Evolutionary conservation across 73 alveolate species (phyloP).

Genomic region (Stentor roeselii): DNA sequence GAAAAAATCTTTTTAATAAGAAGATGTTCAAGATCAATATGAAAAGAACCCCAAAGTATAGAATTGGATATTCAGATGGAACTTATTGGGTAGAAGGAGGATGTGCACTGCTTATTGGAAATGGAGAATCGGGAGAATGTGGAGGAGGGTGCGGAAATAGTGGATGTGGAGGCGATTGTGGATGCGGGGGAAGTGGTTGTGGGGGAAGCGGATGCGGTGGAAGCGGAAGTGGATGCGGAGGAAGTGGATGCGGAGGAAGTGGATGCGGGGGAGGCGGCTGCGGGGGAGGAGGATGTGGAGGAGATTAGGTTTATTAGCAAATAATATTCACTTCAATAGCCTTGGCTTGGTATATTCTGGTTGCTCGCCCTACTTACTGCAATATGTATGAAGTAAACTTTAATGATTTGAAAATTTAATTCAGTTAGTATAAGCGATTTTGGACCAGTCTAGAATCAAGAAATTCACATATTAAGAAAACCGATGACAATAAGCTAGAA

Average conservation of each 20-base stretch:
- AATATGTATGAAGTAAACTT: too few relatives aligned
- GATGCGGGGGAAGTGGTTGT: conserved; percentile 3
- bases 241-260: neutral
- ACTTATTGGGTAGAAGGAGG: neutral
- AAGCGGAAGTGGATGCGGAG: neutral
- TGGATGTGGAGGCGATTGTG: neutral
- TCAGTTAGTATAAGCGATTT: too few relatives aligned
- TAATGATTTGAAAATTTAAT: too few relatives aligned
- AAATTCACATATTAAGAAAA: too few relatives aligned
- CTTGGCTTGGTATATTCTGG: too few relatives aligned
- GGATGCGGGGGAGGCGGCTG: conserved; percentile 1
- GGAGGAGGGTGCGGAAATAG: neutral
- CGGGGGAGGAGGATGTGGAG: neutral
- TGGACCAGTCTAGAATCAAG: too few relatives aligned
- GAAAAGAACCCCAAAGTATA: neutral
- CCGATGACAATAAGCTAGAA: too few relatives aligned
- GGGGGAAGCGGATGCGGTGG: conserved; percentile 1
- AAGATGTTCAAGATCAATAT: neutral
- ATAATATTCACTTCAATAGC: too few relatives aligned
- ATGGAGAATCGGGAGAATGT: neutral
- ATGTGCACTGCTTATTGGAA: neutral
- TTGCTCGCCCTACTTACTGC: too few relatives aligned
- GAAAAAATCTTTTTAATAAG: neutral
- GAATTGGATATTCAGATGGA: neutral
- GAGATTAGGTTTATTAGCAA: too few relatives aligned